Percentiles rank a stretch among this genome's conserved stretches.
phyloP scores from a whole-genome alignment of 345 rosid genomes.

The Camelina neglecta region DNA sequence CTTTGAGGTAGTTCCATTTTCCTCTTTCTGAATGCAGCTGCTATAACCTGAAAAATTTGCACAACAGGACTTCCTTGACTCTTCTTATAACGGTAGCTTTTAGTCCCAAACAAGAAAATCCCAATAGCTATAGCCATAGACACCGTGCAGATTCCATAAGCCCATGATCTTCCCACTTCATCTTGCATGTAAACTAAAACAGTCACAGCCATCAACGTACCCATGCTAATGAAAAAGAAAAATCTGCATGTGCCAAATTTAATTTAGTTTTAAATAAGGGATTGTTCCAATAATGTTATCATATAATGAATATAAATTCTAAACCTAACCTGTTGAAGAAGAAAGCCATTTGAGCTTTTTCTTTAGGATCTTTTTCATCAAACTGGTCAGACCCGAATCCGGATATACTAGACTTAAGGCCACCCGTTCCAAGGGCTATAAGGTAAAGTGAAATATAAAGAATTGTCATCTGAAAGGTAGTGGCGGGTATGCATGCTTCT shows the following conservation, averaged over 20 bases:
- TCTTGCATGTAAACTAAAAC: constrained; percentile 69
- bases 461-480: constrained; percentile 70
- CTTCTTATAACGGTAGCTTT: constrained; percentile 73
- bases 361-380: constrained; percentile 62
- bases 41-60: constrained; percentile 74
- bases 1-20: constrained; percentile 53
- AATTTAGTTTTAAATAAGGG: not conserved
- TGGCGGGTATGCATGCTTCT: constrained; percentile 58
- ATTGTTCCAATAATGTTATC: not conserved
- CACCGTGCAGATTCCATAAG: constrained; percentile 61
- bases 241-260: constrained; percentile 41
- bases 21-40: constrained; percentile 65
- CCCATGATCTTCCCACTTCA: constrained; percentile 66
- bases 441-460: constrained; percentile 61
- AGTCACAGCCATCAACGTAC: constrained; percentile 64
- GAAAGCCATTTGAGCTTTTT: constrained; percentile 59
- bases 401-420: constrained; percentile 75
- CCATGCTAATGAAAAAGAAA: constrained; percentile 65
- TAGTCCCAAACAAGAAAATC: constrained; percentile 64
- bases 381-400: constrained; percentile 75
- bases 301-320: not conserved
- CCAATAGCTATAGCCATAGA: constrained; percentile 65
- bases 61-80: constrained; percentile 79
- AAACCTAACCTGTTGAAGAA: constrained; percentile 60
- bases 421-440: constrained; percentile 73